Conservation (phyloP, 305 asterid genomes). For the Solanum aculeatissimum region DNA sequence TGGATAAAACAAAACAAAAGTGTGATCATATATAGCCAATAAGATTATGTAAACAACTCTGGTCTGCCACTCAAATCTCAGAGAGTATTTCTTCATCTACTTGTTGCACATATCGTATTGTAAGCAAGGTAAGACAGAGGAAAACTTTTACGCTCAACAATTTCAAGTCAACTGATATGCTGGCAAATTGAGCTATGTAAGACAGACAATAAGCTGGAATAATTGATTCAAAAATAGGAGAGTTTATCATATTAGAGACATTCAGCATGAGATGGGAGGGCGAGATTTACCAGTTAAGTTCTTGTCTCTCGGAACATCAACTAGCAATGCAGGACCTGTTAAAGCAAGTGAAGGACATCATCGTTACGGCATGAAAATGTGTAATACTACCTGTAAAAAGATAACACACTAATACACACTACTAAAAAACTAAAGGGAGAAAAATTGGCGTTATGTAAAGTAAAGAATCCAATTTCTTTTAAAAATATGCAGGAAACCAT, state of each 20-base stretch:
- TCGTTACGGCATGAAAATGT: background rate
- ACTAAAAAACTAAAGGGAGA: background rate
- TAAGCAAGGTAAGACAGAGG: background rate
- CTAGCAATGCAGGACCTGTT: constrained; percentile 79
- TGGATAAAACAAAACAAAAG: constrained; percentile 18
- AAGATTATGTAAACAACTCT: background rate
- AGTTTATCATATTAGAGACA: background rate
- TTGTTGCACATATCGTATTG: background rate
- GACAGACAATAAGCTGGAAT: background rate
- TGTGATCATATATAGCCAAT: background rate
- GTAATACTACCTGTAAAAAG: background rate
- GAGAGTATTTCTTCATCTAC: background rate
- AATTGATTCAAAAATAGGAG: background rate
- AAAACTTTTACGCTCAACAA: background rate
- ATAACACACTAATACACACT: background rate
- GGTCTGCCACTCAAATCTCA: background rate
- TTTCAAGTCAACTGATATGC: background rate
- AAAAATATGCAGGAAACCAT: background rate
- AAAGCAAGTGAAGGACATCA: constrained; percentile 1
- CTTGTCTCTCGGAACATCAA: constrained; percentile 89
- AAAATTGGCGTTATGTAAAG: background rate
- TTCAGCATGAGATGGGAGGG: background rate
- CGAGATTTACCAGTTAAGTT: constrained; percentile 63
- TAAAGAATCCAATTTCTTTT: background rate
- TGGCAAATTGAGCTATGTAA: background rate